Base-by-base conservation (phyloP, 1,284 basidiomycete genomes). In the Meripilus lineatus region DNA sequence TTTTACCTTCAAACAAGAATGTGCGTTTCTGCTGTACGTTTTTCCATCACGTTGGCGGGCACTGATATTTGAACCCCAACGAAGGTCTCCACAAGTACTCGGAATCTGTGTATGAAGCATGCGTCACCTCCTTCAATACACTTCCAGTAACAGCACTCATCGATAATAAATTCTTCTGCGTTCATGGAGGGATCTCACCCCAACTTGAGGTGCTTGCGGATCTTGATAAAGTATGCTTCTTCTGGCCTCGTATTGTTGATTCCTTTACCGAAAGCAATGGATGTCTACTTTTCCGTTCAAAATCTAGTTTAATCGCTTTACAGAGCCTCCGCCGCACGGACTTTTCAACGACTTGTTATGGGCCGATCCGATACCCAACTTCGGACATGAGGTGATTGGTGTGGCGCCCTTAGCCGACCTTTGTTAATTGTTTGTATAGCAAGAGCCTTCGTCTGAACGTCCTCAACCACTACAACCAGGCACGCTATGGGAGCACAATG, bases 111-210 rank as follows among this genome's bases (percentile, higher is more conserved):
- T 93, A 93, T 64, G 89, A 93, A 52, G 89, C 87, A 21, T 89
- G 86, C 71, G 92, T 92, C 84, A 89, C 93, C 42, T 89, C 89
- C 0, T 96, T 96, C 71, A 94, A 92, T 65, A 79, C 88, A 3
- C 74, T 96, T 2, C 93, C 93, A 1, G 77, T 96, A 1, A 93
- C 92, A 0, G 93, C 93, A 14, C 69, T 96, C 61, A 94, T 96
- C 89, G 95, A 96, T 76, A 95, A 95, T 68, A 93, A 96, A 64
- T 96, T 96, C 68, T 71, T 96, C 50, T 96, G 93, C 65, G 93
- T 96, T 48, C 93, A 96, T 56, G 93, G 93, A 43, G 93, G 93
- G 32, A 75, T 96, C 22, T 92, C 88, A 0, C 93, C 93, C 0
- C 93, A 96, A 59, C 69, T 96, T 28, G 83, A 90, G 57, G 94